These are phyloP conservation scores for Nitzschia sp. DNA, from an alignment of 108 stramenopile genomes.

Conservation along the genomic window DNA sequence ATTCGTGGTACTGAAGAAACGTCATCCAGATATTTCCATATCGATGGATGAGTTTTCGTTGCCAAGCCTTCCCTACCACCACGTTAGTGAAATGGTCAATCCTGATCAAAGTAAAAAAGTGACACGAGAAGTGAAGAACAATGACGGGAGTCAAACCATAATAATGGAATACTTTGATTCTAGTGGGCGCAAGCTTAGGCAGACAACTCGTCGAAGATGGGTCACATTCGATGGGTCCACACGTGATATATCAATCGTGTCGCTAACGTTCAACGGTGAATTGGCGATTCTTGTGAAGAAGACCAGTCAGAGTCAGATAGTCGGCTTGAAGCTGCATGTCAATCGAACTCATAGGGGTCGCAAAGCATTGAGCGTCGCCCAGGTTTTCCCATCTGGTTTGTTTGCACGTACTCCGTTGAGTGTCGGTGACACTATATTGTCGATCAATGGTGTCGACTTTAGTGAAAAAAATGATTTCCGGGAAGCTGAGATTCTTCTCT, in stretches of 20 bases:
- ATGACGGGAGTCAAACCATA: slow-evolving; percentile 4
- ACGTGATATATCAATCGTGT: neutral
- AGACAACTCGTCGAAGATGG: slow-evolving; percentile 4
- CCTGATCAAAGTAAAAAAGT: neutral
- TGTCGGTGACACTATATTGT: slow-evolving; percentile 34
- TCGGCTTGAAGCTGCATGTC: neutral
- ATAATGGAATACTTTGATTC: slow-evolving; percentile 3
- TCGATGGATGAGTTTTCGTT: slow-evolving; percentile 7
- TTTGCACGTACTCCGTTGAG: slow-evolving; percentile 14
- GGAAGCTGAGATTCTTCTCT: slow-evolving; percentile 5
- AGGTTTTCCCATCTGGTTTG: slow-evolving; percentile 14
- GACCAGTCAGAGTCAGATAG: neutral
- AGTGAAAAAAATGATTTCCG: slow-evolving; percentile 7
- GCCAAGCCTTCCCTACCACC: slow-evolving; percentile 13
- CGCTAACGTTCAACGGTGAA: neutral
- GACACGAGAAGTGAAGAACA: slow-evolving; percentile 1
- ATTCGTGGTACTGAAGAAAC: slow-evolving; percentile 21
- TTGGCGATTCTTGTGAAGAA: slow-evolving; percentile 9
- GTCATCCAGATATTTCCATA: neutral
- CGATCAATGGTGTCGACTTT: slow-evolving; percentile 32
- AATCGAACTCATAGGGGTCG: slow-evolving; percentile 1
- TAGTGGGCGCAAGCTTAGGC: neutral
- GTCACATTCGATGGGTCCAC: neutral
- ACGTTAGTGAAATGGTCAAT: neutral
- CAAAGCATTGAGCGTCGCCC: neutral